Evolutionary conservation across 1,284 basidiomycete genomes (phyloP).

Genomic region (Ceratobasidium papillatum): DNA sequence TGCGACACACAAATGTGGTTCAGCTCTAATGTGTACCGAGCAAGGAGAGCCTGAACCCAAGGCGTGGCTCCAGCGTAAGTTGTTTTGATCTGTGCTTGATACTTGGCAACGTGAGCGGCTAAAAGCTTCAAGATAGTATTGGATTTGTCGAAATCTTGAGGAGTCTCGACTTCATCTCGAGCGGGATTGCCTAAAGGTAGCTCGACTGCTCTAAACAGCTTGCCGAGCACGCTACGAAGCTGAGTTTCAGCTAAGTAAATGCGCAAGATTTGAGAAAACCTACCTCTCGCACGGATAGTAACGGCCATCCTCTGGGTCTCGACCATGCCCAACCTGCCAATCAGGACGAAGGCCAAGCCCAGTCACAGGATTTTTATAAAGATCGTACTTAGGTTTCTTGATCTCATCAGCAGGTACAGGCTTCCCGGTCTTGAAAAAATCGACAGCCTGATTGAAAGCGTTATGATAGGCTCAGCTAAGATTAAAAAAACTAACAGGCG

Average conservation of each 20-base stretch:
- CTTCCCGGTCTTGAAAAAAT: conserved; percentile 22
- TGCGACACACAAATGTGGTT: conserved; percentile 40
- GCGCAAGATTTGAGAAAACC: background rate
- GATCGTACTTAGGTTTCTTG: conserved; percentile 10
- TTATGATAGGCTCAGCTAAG: background rate
- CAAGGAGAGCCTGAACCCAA: conserved; percentile 21
- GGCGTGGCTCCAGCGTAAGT: background rate
- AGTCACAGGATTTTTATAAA: background rate
- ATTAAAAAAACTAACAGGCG: background rate
- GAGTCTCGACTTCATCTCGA: background rate
- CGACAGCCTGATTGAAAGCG: conserved; percentile 6
- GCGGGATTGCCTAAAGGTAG: conserved; percentile 52
- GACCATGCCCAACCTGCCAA: conserved; percentile 33
- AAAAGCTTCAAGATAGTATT: background rate
- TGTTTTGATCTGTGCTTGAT: background rate
- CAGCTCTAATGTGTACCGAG: conserved; percentile 24
- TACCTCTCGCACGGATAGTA: conserved; percentile 28
- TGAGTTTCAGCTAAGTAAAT: background rate
- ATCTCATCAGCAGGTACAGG: conserved; percentile 2
- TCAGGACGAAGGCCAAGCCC: conserved; percentile 16
- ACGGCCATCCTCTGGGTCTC: background rate
- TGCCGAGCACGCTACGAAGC: conserved; percentile 59
- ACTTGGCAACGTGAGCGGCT: conserved; percentile 11
- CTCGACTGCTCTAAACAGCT: conserved; percentile 64
- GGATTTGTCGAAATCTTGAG: background rate